Evolutionary conservation across 1,284 basidiomycete species (phyloP).

Genomic region (Anthracocystis walkeri): DNA sequence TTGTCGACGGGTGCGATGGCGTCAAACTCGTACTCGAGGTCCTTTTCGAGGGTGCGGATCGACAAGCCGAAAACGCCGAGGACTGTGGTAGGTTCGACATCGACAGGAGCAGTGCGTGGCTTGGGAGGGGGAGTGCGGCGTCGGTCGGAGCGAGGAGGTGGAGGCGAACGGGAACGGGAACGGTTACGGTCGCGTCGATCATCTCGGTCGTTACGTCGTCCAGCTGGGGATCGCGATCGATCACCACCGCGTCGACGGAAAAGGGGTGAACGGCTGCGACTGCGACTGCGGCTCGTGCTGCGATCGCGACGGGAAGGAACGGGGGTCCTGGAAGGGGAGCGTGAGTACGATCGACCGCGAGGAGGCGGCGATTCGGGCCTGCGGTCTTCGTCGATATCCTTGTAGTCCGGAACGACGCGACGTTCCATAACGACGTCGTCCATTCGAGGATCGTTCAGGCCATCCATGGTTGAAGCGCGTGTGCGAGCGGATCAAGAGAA

Average conservation of each 20-base stretch:
- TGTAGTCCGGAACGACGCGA: conserved; percentile 34
- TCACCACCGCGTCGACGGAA: conserved; percentile 25
- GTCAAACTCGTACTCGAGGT: conserved; percentile 92
- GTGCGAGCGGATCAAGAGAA: background rate
- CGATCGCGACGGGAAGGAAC: conserved; percentile 33
- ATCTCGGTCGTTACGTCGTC: conserved; percentile 35
- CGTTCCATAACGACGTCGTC: conserved; percentile 19
- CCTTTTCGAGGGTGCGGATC: conserved; percentile 91
- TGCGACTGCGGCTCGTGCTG: conserved; percentile 19
- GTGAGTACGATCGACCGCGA: conserved; percentile 47
- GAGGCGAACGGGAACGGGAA: conserved; percentile 27
- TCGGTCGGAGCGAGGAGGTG: conserved; percentile 36
- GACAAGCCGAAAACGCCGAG: conserved; percentile 96
- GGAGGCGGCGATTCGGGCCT: conserved; percentile 29
- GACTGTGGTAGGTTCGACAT: conserved; percentile 84
- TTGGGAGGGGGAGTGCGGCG: conserved; percentile 44
- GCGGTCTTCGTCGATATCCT: conserved; percentile 48
- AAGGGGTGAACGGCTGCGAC: conserved; percentile 30
- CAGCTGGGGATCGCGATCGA: conserved; percentile 46
- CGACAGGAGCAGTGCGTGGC: conserved; percentile 37
- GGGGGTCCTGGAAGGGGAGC: conserved; percentile 46
- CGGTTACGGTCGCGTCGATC: conserved; percentile 40
- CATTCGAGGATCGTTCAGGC: background rate
- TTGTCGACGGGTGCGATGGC: conserved; percentile 92
- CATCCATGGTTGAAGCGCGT: conserved; percentile 10